Base-by-base conservation (phyloP, 495 filamentous ascomycete genomes). In the Podospora fimiseda region DNA sequence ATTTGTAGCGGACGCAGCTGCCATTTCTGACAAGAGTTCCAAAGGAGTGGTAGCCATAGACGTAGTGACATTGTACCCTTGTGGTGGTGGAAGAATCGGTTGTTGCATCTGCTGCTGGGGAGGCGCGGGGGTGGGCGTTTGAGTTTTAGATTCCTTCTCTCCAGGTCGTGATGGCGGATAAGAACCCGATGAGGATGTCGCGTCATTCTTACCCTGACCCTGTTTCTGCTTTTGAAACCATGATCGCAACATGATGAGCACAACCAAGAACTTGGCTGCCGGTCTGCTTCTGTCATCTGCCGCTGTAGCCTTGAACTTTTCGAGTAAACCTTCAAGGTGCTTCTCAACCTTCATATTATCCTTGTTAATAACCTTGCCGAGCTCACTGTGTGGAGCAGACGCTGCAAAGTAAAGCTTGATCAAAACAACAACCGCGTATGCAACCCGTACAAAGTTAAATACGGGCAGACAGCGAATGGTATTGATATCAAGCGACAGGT, bases 331-430 rank as follows among this genome's bases (percentile, higher is more conserved):
- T 50, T 88, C 83, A 0, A 95, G 70, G 60, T 92, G 86, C 22
- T 85, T 71, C 51, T 92, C 87, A 8, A 95, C 81, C 39, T 80
- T 80, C 62, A 96, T 76, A 41, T 85, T 79, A 33, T 86, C 79
- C 53, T 83, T 82, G 48, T 84, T 80, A 52, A 96, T 85, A 18
- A 95, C 78, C 60, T 83, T 86, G 3, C 86, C 86, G 1, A 96
- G 71, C 58, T 86, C 84, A 19, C 81, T 81, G 41, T 81, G 70
- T 0, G 87, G 77, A 9, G 80, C 75, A 11, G 79, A 82, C 9
- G 88, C 84, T 2, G 88, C 83, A 45, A 89, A 87, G 66, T 89
- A 89, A 54, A 96, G 80, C 60, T 94, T 96, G 64, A 95, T 89
- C 15, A 96, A 68, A 15, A 90, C 80, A n/a, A 96, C 83, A 18